Evolutionary conservation across 331 rosid species (phyloP), one percentile per base, ranked within the genome.

Genomic region (Phaseolus coccineus): DNA sequence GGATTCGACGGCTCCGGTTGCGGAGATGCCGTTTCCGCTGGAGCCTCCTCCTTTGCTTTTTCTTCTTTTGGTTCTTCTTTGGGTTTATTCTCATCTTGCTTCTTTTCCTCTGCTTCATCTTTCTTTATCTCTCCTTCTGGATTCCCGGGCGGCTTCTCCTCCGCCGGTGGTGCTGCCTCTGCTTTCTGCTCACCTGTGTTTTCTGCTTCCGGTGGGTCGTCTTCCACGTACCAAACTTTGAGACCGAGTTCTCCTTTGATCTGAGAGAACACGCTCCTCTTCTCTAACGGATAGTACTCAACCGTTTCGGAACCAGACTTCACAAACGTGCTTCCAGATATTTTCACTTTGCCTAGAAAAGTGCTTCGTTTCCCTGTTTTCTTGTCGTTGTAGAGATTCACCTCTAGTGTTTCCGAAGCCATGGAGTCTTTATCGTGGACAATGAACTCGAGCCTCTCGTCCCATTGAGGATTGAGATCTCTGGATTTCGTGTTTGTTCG

Each of bases 381-480:
- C 76, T 90, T 92, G 35, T 92, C 98, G 33, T 94, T 94, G 84
- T 94, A 91, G 7, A 94, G 79, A 75, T 91, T 94, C 47, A 94
- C 53, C 82, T 94, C 97, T 1, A 94, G 50, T 3, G 82, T 86
- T 15, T 95, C 90, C 0, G 89, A 55, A 3, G 63, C 71, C 95
- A 89, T 87, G 39, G 94, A 61, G 1, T 88, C 96, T 8, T 73
- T 77, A 12, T 92, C 92, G 4, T 84, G 91, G 4, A 94, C 88
- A 0, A 86, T 16, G 77, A 92, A 92, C 73, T 91, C 97, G 8
- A 87, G 88, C 77, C 22, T 92, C 88, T 94, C 98, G 22, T 94
- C 92, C 98, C 98, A 94, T 22, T 89, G 87, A 1, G 98, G 98
- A 47, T 91, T 94, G 25, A 95, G 91, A 80, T 94, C 98, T 80